Base-by-base conservation (phyloP, 2,329 filamentous ascomycete species). In the Calonectria pteridis region DNA sequence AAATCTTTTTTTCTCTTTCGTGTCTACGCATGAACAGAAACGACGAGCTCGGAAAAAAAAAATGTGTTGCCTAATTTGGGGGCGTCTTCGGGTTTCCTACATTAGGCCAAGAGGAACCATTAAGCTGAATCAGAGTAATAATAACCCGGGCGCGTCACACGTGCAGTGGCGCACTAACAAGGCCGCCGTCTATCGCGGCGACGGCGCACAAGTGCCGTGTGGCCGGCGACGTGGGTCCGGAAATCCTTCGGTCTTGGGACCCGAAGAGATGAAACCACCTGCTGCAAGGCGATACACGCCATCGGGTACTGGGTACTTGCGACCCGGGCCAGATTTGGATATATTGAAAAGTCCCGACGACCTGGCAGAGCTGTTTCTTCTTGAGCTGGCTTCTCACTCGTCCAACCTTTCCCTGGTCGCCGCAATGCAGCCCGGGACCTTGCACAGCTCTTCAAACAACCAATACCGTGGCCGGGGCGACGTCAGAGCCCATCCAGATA, bases 211-310 rank as follows among this genome's bases (percentile, higher is more conserved):
- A 76, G 67, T 75, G 35, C 74, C 72, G 74, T 71, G 63, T 69
- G 69, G 50, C 67, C 69, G 51, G 55, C 71, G 66, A 63, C 67
- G 69, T 71, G 72, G 74, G 63, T 73, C 72, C 74, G 74, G 74
- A 68, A 74, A 74, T 74, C 72, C 65, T 70, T 74, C 74, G 69
- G 72, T 33, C 55, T 66, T 64, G 55, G 50, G 13, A 23, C 64
- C 72, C 59, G 64, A 50, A 50, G 31, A 64, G 40, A 71, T 55
- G 69, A 72, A 71, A 73, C 72, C 53, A 68, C n/a, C n/a, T n/a
- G n/a, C n/a, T 43, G 35, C 29, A 50, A 20, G 46, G 55, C n/a
- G 33, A 64, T 64, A 55, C 50, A 29, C 29, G 33, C 18, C n/a
- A 23, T 23, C n/a, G 55, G 29, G 69, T 72, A 62, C 20, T 35